These are phyloP conservation scores for Bipolaris zeicola DNA, from an alignment of 2,329 filamentous ascomycete species.

Conservation along the genomic window DNA sequence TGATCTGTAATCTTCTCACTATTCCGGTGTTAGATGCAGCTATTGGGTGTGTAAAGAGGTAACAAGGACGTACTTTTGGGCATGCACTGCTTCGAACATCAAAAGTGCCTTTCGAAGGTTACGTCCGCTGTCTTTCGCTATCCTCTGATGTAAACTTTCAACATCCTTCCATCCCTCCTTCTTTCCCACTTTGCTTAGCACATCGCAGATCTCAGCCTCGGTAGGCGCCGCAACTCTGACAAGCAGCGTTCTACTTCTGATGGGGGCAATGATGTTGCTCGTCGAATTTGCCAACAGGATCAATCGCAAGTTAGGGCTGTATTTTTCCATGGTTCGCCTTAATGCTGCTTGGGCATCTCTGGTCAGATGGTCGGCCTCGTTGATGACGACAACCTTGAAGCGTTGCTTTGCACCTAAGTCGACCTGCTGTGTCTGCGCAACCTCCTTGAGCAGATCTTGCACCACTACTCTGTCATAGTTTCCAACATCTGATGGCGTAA, in stretches of 20 bases:
- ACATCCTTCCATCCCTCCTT: constrained; percentile 84
- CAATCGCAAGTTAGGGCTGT: constrained; percentile 89
- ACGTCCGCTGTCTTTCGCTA: constrained; percentile 87
- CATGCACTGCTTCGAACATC: constrained; percentile 97
- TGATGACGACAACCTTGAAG: constrained; percentile 99
- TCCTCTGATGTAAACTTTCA: constrained; percentile 76
- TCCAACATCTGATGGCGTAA: constrained; percentile 95
- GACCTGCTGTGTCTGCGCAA: constrained; percentile 99
- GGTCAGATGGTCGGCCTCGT: constrained; percentile 93
- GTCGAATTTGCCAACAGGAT: constrained; percentile 95
- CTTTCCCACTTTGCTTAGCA: constrained; percentile 71
- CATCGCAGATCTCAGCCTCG: constrained; percentile 80
- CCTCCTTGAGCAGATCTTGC: constrained; percentile 94
- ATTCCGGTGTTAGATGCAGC: constrained; percentile 19
- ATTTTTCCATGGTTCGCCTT: constrained; percentile 98
- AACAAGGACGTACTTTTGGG: constrained; percentile 76
- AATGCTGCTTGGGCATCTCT: constrained; percentile 94
- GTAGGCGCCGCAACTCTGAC: constrained; percentile 90
- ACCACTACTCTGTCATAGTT: constrained; percentile 96
- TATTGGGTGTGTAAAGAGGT: neutral
- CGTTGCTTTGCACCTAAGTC: constrained; percentile 86
- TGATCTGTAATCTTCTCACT: constrained; percentile 89
- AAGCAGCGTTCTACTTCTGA: constrained; percentile 86
- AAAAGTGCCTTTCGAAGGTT: constrained; percentile 88
- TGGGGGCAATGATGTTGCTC: constrained; percentile 98